These are phyloP conservation scores for Simplicillium aogashimaense DNA, from an alignment of 2,329 filamentous ascomycete genomes.

Conservation along the genomic window DNA sequence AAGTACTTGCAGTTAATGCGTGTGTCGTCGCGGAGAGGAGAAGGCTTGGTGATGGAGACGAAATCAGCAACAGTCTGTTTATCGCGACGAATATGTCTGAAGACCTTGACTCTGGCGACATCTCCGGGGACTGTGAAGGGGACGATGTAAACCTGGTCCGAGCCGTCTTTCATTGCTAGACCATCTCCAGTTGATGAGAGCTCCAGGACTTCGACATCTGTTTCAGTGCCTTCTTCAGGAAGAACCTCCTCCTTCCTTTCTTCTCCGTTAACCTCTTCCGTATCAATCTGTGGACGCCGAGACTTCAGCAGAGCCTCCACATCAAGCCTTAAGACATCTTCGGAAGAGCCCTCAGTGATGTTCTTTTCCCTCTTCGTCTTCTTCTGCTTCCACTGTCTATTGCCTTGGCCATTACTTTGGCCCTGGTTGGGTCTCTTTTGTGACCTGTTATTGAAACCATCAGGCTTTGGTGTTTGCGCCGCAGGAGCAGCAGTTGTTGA, in stretches of 20 bases:
- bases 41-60: conserved; percentile 64
- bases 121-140: conserved; percentile 87
- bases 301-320: conserved; percentile 43
- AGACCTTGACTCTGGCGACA: conserved; percentile 65
- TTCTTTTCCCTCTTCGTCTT: conserved; percentile 50
- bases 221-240: conserved; percentile 61
- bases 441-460: conserved; percentile 3
- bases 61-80: conserved; percentile 75
- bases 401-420: conserved; percentile 8
- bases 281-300: conserved; percentile 19
- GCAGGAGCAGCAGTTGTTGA: neutral
- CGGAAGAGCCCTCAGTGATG: conserved; percentile 51
- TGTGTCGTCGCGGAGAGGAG: conserved; percentile 64
- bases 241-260: conserved; percentile 26
- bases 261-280: conserved; percentile 15
- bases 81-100: conserved; percentile 56
- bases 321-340: conserved; percentile 58
- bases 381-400: conserved; percentile 27
- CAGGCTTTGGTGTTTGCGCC: neutral
- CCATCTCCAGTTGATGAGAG: conserved; percentile 91
- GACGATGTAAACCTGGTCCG: conserved; percentile 65
- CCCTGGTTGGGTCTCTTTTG: conserved; percentile 13
- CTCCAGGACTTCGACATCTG: conserved; percentile 71
- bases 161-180: conserved; percentile 61
- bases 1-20: conserved; percentile 83